phyloP scores from a whole-genome alignment of 2,329 filamentous ascomycete species.

The Colletotrichum sp. region DNA sequence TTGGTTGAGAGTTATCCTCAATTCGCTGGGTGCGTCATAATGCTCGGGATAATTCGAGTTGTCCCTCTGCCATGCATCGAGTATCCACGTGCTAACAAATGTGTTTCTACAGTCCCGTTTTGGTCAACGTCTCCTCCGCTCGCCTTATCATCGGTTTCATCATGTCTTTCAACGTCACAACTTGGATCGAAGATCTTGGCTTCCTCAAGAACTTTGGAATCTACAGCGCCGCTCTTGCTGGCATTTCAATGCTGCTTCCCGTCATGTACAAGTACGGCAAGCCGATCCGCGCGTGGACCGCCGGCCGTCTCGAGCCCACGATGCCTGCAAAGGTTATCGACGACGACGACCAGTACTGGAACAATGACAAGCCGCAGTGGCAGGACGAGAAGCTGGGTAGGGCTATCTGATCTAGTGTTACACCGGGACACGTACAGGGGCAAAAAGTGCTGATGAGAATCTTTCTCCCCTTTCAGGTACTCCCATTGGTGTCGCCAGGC shows the following conservation, averaged over 20 bases:
- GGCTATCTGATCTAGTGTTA: background rate
- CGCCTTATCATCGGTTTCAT: slow-evolving; percentile 35
- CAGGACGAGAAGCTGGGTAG: slow-evolving; percentile 20
- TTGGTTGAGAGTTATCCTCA: slow-evolving; percentile 38
- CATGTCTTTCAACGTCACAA: slow-evolving; percentile 31
- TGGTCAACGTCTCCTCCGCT: slow-evolving; percentile 38
- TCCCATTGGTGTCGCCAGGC: background rate
- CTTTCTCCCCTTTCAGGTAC: background rate
- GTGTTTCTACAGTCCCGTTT: slow-evolving; percentile 28
- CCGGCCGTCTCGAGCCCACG: slow-evolving; percentile 14
- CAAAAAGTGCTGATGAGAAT: background rate
- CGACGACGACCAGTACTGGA: slow-evolving; percentile 24
- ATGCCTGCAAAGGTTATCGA: slow-evolving; percentile 15
- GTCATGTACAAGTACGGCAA: slow-evolving; percentile 29
- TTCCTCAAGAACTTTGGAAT: slow-evolving; percentile 33
- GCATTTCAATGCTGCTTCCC: slow-evolving; percentile 33
- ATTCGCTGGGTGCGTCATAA: slow-evolving; percentile 17
- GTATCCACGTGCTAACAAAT: background rate
- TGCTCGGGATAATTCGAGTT: background rate
- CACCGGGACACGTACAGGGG: background rate
- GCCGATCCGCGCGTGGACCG: slow-evolving; percentile 23
- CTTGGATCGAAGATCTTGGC: slow-evolving; percentile 32
- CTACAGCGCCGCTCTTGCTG: slow-evolving; percentile 35
- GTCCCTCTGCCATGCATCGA: background rate
- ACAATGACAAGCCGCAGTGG: slow-evolving; percentile 15